Conservation (phyloP, 2,329 filamentous ascomycete species). For the Cladosporium sp. region DNA sequence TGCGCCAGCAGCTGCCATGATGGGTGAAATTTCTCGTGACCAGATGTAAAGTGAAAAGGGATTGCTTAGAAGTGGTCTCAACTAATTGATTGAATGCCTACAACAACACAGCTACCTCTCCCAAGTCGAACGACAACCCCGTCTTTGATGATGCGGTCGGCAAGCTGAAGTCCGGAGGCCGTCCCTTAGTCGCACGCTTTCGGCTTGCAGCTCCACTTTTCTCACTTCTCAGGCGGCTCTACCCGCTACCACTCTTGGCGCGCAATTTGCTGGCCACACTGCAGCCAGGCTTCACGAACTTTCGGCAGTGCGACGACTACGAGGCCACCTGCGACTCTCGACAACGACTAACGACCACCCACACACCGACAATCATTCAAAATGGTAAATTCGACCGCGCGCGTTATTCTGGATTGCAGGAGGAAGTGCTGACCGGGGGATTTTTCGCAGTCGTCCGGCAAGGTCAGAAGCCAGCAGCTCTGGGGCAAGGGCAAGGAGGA, state of each 20-base stretch:
- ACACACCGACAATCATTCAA: conserved; percentile 19
- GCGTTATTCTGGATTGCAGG: conserved; percentile 9
- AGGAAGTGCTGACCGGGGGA: conserved; percentile 21
- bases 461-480: conserved; percentile 93
- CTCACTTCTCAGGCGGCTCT: not conserved
- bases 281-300: not conserved
- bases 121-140: not conserved
- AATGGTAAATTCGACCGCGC: conserved; percentile 25
- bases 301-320: conserved; percentile 8
- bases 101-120: not conserved
- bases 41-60: not conserved
- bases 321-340: conserved; percentile 15
- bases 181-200: not conserved
- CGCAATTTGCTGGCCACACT: not conserved
- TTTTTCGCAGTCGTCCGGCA: conserved; percentile 54
- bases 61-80: not conserved
- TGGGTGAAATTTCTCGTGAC: not conserved
- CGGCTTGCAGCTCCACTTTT: not conserved
- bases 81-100: not conserved
- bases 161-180: not conserved
- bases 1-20: conserved; percentile 38
- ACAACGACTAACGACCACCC: conserved; percentile 13
- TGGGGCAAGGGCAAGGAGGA: conserved; percentile 99
- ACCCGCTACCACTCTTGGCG: not conserved
- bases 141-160: conserved; percentile 12